Base-by-base conservation (phyloP, 345 rosid genomes). In the Dimocarpus longan region DNA sequence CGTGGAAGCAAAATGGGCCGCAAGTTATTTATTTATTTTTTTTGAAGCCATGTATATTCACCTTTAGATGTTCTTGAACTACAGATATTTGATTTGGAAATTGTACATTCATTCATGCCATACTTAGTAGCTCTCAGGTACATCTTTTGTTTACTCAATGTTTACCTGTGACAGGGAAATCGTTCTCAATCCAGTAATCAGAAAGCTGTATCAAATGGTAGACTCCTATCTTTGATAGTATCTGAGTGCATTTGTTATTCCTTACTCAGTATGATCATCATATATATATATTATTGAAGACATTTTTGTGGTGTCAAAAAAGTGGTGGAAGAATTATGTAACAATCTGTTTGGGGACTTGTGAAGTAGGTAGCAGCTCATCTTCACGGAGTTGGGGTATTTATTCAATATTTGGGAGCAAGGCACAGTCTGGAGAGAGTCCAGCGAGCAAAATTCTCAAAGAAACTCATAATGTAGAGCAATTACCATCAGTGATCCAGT, bases 101-200 rank as follows among this genome's bases (percentile, higher is more conserved):
- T 3, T 71, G 3, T 16, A 13, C 13, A 39, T 73, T n/a, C 43
- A 60, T 42, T 26, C 57, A 8, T 62, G 19, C 66, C 37, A 24
- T 18, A 63, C 44, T 63, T 64, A 28, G 13, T 64, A 8, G 19
- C 46, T 77, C 70, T 71, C 26, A 39, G 39, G 50, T 37, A 39
- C 59, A 43, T 57, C 19, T 10, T 56, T 39, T 68, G 10, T 26
- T 75, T 40, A 79, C 66, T 74, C 37, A 19, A 72, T 73, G 79
- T 68, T 67, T 80, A 67, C 40, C 40, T 72, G 68, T 84, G 75
- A 68, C 82, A 86, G 89, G 89, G 82, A 77, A 74, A 39, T 66
- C 82, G 16, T 75, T 76, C 78, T 77, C 82, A 69, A 48, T 57
- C 77, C n/a, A 80, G 57, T 74, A 73, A 42, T 68, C 87, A 80